Conservation (phyloP, 78 protist species). For the Emiliania huxleyi region DNA sequence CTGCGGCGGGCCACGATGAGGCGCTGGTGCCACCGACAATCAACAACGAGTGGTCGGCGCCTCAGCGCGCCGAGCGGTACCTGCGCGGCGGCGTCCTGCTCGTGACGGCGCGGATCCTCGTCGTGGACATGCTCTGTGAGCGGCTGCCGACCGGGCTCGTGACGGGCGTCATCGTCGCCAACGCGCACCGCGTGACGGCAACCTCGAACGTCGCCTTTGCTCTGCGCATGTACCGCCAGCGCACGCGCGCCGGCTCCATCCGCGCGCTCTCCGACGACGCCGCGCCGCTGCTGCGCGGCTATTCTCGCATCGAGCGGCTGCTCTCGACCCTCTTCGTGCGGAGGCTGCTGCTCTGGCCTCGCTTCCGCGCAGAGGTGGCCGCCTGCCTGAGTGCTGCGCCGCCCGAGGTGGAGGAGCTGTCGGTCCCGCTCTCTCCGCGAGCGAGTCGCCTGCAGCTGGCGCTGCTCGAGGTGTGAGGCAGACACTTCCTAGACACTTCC, state of each 20-base stretch:
- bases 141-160: conserved; percentile 48
- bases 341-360: conserved; percentile 76
- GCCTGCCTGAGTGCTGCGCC: not conserved
- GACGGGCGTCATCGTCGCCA: conserved; percentile 59
- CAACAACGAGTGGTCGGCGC: conserved; percentile 14
- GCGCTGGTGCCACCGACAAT: conserved; percentile 19
- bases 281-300: not conserved
- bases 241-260: conserved; percentile 62
- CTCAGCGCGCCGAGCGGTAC: conserved; percentile 42
- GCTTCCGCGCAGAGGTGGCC: conserved; percentile 22
- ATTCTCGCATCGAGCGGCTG: not conserved
- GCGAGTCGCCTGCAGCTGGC: conserved; percentile 43
- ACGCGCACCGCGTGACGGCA: conserved; percentile 73
- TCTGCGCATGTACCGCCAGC: conserved; percentile 61
- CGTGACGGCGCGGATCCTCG: conserved; percentile 68
- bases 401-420: conserved; percentile 65
- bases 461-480: conserved; percentile 36
- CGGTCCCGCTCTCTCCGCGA: conserved; percentile 19
- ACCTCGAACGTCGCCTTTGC: conserved; percentile 72
- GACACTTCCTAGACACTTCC: too few relatives aligned
- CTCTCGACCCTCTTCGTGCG: conserved; percentile 49
- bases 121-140: conserved; percentile 72
- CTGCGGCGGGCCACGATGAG: not conserved
- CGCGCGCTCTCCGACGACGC: conserved; percentile 69
- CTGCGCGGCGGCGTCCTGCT: conserved; percentile 54